Evolutionary conservation across 2,329 filamentous ascomycete species (phyloP).

Genomic region (Penicillium vulpinum): DNA sequence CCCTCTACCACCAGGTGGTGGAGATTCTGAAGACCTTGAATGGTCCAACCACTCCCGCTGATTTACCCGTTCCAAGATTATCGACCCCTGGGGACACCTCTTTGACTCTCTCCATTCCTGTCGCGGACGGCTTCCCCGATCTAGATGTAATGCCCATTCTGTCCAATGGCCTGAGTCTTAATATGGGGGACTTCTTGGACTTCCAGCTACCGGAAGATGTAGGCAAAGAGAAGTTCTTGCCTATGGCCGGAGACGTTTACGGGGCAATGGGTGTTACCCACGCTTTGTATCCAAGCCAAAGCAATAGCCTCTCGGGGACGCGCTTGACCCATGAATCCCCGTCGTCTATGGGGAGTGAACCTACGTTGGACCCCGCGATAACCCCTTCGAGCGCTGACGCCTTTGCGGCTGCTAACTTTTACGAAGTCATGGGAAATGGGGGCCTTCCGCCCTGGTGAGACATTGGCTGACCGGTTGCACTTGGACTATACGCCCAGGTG

Average conservation of each 20-base stretch:
- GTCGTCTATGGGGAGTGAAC: not conserved
- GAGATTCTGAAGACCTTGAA: not conserved
- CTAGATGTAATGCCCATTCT: not conserved
- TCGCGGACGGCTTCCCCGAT: not conserved
- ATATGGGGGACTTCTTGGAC: not conserved
- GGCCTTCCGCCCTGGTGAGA: too few relatives aligned
- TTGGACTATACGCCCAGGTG: too few relatives aligned
- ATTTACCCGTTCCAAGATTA: not conserved
- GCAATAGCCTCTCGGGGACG: too few relatives aligned
- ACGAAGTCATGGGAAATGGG: not conserved
- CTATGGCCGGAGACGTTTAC: not conserved
- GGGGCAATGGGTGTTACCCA: not conserved
- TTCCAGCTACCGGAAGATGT: not conserved
- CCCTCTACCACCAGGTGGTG: not conserved
- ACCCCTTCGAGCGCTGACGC: not conserved
- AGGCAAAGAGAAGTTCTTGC: not conserved
- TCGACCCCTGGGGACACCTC: not conserved
- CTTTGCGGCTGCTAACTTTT: not conserved
- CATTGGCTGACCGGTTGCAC: too few relatives aligned
- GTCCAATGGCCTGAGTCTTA: not conserved
- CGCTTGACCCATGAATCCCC: not conserved
- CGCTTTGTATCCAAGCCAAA: too few relatives aligned
- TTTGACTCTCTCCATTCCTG: not conserved
- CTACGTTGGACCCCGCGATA: not conserved
- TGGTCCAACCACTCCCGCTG: not conserved